Evolutionary conservation across 2,329 filamentous ascomycete species (phyloP).

Genomic region (Aspergillus amoenus): DNA sequence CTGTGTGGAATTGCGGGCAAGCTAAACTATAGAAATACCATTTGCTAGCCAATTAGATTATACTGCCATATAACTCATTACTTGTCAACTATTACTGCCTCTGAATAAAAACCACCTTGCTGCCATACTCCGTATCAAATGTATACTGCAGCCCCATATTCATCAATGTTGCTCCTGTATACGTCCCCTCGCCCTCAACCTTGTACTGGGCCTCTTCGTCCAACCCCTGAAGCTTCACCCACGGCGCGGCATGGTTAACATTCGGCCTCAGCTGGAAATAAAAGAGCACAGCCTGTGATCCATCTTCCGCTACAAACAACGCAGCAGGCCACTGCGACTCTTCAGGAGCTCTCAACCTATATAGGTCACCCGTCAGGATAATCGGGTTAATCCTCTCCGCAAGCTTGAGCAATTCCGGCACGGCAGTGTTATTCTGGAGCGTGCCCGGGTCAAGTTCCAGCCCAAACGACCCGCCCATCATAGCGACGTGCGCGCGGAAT

Average conservation of each 20-base stretch:
- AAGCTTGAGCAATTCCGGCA: conserved; percentile 56
- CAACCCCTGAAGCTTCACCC: conserved; percentile 57
- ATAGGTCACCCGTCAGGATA: conserved; percentile 59
- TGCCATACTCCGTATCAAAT: conserved; percentile 57
- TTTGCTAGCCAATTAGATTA: no score
- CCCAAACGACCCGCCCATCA: conserved; percentile 68
- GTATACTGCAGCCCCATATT: conserved; percentile 58
- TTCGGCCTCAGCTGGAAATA: conserved; percentile 58
- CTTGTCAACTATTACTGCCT: conserved; percentile 32
- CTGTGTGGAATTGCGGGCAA: not conserved
- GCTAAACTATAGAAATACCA: no score
- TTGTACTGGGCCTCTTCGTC: conserved; percentile 56
- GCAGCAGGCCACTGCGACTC: conserved; percentile 63
- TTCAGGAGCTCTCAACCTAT: conserved; percentile 58
- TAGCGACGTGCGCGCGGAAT: conserved; percentile 65
- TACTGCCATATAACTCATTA: no score
- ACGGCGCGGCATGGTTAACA: conserved; percentile 55
- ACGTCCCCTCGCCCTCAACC: conserved; percentile 52
- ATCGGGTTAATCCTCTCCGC: conserved; percentile 60
- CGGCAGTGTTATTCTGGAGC: conserved; percentile 52
- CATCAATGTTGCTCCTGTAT: conserved; percentile 62
- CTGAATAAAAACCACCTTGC: conserved; percentile 57
- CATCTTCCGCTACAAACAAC: conserved; percentile 57
- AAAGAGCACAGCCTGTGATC: conserved; percentile 54
- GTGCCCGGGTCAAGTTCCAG: conserved; percentile 61